These are phyloP conservation scores for Pyrenopolyporus hunteri DNA, from an alignment of 495 filamentous ascomycete genomes.

Conservation along the genomic window DNA sequence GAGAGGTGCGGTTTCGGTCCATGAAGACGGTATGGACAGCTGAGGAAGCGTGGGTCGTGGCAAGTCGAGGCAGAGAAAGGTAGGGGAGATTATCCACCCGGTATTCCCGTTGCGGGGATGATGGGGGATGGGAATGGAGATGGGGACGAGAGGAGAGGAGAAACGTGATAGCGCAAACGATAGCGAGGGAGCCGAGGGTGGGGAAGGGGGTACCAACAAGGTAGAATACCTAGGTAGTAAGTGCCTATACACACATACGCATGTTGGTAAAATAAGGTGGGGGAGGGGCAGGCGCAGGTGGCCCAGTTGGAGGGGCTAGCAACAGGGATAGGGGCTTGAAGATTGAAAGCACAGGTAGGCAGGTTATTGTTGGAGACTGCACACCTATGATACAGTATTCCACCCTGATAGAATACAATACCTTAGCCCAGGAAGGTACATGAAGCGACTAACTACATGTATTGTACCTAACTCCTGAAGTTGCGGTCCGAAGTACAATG, in stretches of 20 bases:
- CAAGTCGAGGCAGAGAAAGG: constrained; percentile 5
- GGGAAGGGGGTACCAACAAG: neutral
- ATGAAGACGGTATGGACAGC: constrained; percentile 4
- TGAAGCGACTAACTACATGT: too few species aligned
- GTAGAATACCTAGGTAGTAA: constrained; percentile 3
- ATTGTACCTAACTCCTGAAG: too few species aligned
- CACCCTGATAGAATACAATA: too few species aligned
- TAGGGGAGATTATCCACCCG: constrained; percentile 29
- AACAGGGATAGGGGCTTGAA: neutral
- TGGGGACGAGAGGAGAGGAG: neutral
- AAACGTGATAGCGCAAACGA: neutral
- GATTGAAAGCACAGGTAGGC: constrained; percentile 5
- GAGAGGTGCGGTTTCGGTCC: constrained; percentile 29
- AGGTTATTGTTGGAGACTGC: constrained; percentile 16
- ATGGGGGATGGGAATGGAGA: neutral
- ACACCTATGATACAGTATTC: too few species aligned
- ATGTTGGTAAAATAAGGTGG: constrained; percentile 18
- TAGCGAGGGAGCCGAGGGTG: constrained; percentile 7
- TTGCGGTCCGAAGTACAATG: too few species aligned
- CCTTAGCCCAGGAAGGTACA: too few species aligned
- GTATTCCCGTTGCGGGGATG: constrained; percentile 19
- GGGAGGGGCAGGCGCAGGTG: constrained; percentile 11
- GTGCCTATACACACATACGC: too few species aligned
- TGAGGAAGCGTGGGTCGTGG: neutral
- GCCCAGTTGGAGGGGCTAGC: constrained; percentile 3